Percentiles rank a stretch among this genome's conserved stretches.
Evolutionary conservation across 192 early-diverging fungal genomes (phyloP).

Genomic region (Backusella mclennaniae): DNA sequence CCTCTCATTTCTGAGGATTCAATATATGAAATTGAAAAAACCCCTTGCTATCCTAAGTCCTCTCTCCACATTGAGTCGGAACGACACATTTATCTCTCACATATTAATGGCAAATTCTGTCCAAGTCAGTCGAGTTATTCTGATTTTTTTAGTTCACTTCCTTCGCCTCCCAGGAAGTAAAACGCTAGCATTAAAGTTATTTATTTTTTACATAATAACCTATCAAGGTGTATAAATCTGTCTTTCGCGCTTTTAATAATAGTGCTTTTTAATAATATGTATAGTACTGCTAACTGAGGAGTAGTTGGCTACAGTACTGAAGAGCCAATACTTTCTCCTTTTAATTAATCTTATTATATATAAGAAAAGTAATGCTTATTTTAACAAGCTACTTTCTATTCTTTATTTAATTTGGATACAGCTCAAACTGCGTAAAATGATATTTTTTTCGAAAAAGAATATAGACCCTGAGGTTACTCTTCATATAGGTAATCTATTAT

Average conservation of each 20-base stretch:
- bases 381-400: background rate
- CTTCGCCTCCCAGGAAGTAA: background rate
- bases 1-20: background rate
- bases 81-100: background rate
- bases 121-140: background rate
- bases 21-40: background rate
- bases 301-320: background rate
- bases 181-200: background rate
- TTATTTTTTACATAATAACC: background rate
- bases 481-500: slow-evolving; percentile 24
- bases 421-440: slow-evolving; percentile 2
- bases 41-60: background rate
- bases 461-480: slow-evolving; percentile 27
- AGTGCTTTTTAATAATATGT: background rate
- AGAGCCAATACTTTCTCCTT: background rate
- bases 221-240: background rate
- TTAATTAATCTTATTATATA: background rate
- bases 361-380: background rate
- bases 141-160: background rate
- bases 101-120: background rate
- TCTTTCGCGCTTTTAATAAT: background rate
- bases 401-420: background rate
- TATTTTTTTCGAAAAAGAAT: slow-evolving; percentile 37
- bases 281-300: background rate
- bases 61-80: background rate